phyloP scores from a whole-genome alignment of 805 yeast genomes.

The Candida insectalens region DNA sequence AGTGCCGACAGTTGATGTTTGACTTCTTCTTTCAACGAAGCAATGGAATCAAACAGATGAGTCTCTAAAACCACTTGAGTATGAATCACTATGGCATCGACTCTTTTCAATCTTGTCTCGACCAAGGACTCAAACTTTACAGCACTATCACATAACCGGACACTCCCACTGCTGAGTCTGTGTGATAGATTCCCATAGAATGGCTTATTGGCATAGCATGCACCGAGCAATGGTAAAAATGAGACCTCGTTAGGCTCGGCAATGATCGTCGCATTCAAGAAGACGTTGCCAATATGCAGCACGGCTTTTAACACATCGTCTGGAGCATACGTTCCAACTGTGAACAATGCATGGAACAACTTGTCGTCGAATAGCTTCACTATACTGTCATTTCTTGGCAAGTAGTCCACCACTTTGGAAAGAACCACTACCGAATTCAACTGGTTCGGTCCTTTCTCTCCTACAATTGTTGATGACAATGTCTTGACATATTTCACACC shows the following conservation, averaged over 20 bases:
- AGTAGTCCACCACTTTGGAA: slow-evolving; percentile 39
- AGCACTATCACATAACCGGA: slow-evolving; percentile 32
- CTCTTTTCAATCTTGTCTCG: slow-evolving; percentile 30
- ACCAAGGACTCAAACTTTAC: slow-evolving; percentile 37
- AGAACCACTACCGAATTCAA: slow-evolving; percentile 44
- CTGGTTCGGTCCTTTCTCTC: slow-evolving; percentile 37
- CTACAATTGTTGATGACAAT: slow-evolving; percentile 32
- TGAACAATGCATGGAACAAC: slow-evolving; percentile 15
- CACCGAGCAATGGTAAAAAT: slow-evolving; percentile 14
- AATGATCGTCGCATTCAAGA: slow-evolving; percentile 35
- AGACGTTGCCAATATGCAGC: slow-evolving; percentile 24
- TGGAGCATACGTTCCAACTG: slow-evolving; percentile 13
- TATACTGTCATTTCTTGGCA: slow-evolving; percentile 25
- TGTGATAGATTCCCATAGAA: slow-evolving; percentile 33
- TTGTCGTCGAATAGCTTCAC: slow-evolving; percentile 13
- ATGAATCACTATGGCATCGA: slow-evolving; percentile 20
- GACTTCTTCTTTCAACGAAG: slow-evolving; percentile 1
- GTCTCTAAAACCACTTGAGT: slow-evolving; percentile 5
- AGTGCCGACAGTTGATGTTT: background rate
- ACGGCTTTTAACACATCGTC: slow-evolving; percentile 16
- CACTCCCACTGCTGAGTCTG: slow-evolving; percentile 33
- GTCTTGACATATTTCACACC: slow-evolving; percentile 11
- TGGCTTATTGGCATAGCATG: slow-evolving; percentile 21
- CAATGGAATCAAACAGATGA: slow-evolving; percentile 9
- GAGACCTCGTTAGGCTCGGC: slow-evolving; percentile 21